phyloP scores from a whole-genome alignment of 805 yeast species.

The Candida golubevii region DNA sequence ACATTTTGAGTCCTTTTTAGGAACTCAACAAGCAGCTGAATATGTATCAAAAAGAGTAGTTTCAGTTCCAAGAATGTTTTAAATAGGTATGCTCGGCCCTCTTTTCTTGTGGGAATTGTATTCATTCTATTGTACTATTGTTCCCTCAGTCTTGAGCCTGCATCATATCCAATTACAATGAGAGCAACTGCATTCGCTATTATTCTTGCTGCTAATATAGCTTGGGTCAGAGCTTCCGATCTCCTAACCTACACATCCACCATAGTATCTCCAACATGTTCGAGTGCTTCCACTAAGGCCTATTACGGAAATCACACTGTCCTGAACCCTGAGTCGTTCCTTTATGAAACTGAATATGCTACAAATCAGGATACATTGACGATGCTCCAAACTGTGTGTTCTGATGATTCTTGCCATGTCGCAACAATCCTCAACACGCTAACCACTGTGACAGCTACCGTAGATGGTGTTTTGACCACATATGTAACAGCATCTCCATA shows the following conservation, averaged over 20 bases:
- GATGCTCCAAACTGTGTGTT: conserved; percentile 28
- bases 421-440: conserved; percentile 31
- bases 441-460: conserved; percentile 34
- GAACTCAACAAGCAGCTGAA: too few species aligned
- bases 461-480: conserved; percentile 39
- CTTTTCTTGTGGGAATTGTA: too few species aligned
- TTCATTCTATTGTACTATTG: background rate
- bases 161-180: conserved; percentile 6
- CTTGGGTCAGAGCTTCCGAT: conserved; percentile 4
- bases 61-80: too few species aligned
- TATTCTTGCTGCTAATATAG: conserved; percentile 7
- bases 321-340: conserved; percentile 4
- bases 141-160: background rate
- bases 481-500: conserved; percentile 31
- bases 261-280: conserved; percentile 13
- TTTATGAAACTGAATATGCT: conserved; percentile 13
- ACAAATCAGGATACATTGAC: conserved; percentile 14
- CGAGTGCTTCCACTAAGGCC: conserved; percentile 3
- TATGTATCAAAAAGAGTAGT: too few species aligned
- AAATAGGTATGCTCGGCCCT: too few species aligned
- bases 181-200: conserved; percentile 6
- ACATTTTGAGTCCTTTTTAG: too few species aligned
- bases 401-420: conserved; percentile 23
- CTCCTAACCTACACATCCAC: conserved; percentile 16
- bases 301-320: conserved; percentile 12